phyloP scores from a whole-genome alignment of 2,329 filamentous ascomycete genomes.

The Hypoxylon sp. region DNA sequence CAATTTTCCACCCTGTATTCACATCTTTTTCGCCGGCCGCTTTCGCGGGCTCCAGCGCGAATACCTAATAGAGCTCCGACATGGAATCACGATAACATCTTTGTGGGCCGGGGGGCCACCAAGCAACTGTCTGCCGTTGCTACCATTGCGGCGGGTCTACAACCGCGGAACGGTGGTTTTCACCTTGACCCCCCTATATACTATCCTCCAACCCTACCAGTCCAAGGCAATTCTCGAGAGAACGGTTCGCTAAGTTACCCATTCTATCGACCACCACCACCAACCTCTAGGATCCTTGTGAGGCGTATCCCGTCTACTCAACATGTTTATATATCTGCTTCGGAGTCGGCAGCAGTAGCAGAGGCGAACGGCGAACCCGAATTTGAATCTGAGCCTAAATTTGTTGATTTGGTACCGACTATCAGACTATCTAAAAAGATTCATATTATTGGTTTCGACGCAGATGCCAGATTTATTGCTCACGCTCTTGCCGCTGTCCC shows the following conservation, averaged over 20 bases:
- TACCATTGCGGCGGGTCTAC: constrained; percentile 50
- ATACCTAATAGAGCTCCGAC: constrained; percentile 56
- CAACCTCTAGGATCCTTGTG: constrained; percentile 1
- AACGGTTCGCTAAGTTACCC: constrained; percentile 16
- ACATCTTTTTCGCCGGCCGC: constrained; percentile 52
- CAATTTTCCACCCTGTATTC: constrained; percentile 55
- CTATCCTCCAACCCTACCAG: constrained; percentile 27
- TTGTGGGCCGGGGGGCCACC: constrained; percentile 58
- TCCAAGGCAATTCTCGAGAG: constrained; percentile 4
- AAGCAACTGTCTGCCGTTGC: constrained; percentile 48
- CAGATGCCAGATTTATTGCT: constrained; percentile 75
- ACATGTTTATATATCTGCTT: neutral
- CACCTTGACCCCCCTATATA: constrained; percentile 45
- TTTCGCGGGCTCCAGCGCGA: constrained; percentile 62
- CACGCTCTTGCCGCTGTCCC: constrained; percentile 72
- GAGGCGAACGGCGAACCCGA: constrained; percentile 1
- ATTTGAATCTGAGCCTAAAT: neutral
- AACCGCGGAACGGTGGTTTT: constrained; percentile 46
- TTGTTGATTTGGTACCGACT: constrained; percentile 10
- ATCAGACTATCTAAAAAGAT: constrained; percentile 59
- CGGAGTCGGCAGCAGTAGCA: constrained; percentile 10
- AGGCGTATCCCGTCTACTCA: neutral
- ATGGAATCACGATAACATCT: constrained; percentile 61
- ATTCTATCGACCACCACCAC: constrained; percentile 38
- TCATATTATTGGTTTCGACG: constrained; percentile 76